These are phyloP conservation scores for Neopestalotiopsis sp. DNA, from an alignment of 2,329 filamentous ascomycete species.

Conservation along the genomic window DNA sequence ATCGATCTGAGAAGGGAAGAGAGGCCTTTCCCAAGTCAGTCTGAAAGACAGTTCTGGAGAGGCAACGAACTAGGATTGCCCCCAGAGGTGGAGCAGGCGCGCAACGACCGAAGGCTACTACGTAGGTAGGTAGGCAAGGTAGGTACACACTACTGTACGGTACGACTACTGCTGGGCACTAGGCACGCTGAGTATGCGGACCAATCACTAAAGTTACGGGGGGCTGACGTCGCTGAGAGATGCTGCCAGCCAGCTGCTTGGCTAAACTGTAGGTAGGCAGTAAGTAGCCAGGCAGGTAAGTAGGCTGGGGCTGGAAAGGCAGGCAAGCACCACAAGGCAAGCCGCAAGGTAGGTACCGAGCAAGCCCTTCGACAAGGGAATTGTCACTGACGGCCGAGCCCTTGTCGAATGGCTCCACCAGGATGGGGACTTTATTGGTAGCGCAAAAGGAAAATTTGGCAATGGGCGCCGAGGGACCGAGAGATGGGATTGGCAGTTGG, in stretches of 20 bases:
- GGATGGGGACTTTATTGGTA: not conserved
- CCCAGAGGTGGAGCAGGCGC: slow-evolving; percentile 17
- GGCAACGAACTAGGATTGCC: slow-evolving; percentile 16
- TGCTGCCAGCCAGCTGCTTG: not conserved
- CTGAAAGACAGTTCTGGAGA: slow-evolving; percentile 16
- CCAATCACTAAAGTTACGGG: not conserved
- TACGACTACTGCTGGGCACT: not conserved
- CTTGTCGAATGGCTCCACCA: not conserved
- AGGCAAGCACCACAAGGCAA: not conserved
- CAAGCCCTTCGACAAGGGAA: not conserved
- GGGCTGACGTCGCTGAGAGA: slow-evolving; percentile 1
- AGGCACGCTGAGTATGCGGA: not conserved
- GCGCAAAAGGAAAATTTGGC: not conserved
- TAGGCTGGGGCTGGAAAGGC: not conserved
- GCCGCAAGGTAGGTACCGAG: not conserved
- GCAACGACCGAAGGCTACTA: not conserved
- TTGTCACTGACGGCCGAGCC: slow-evolving; percentile 1
- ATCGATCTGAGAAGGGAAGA: slow-evolving; percentile 13
- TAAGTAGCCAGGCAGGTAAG: no score
- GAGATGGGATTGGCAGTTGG: not conserved
- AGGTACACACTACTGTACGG: not conserved
- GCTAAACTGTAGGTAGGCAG: no score
- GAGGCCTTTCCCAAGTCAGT: slow-evolving; percentile 22
- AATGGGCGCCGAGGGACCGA: slow-evolving; percentile 1
- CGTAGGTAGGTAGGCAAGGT: not conserved